Percentiles rank a stretch among this genome's conserved stretches.
Evolutionary conservation across 768 basidiomycete species (phyloP).

Genomic region (Infundibulicybe gibba): DNA sequence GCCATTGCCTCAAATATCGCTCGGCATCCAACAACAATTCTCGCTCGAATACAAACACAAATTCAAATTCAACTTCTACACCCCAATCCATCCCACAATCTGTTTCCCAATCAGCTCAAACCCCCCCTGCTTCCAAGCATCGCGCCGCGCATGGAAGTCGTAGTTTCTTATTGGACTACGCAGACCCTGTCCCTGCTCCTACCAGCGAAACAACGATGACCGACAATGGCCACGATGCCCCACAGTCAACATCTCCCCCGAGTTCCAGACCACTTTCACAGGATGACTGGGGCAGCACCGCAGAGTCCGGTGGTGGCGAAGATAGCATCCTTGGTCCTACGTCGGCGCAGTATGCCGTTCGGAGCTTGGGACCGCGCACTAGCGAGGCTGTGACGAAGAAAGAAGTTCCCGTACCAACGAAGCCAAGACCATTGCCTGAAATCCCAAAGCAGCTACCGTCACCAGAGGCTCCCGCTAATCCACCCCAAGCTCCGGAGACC

Average conservation of each 20-base stretch:
- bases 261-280: no score
- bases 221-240: background rate
- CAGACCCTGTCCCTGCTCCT: slow-evolving; percentile 5
- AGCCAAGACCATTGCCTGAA: no score
- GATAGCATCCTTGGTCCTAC: slow-evolving; percentile 23
- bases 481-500: no score
- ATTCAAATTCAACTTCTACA: slow-evolving; percentile 10
- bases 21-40: slow-evolving; percentile 26
- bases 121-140: slow-evolving; percentile 7
- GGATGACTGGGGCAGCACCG: slow-evolving; percentile 12
- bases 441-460: no score
- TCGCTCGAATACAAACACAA: slow-evolving; percentile 18
- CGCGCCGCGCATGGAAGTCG: slow-evolving; percentile 11
- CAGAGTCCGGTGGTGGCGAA: slow-evolving; percentile 19
- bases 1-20: slow-evolving; percentile 6
- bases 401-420: no score
- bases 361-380: slow-evolving; percentile 43
- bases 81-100: slow-evolving; percentile 24
- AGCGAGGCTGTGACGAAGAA: slow-evolving; percentile 16
- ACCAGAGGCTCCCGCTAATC: no score
- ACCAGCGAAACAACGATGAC: slow-evolving; percentile 1
- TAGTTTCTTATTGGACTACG: slow-evolving; percentile 16
- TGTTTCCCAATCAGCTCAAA: slow-evolving; percentile 14
- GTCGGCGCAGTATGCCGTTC: slow-evolving; percentile 34
- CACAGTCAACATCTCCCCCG: no score